Base-by-base conservation (phyloP, 371 early-diverging fungal genomes). In the Mucor mucedo region DNA sequence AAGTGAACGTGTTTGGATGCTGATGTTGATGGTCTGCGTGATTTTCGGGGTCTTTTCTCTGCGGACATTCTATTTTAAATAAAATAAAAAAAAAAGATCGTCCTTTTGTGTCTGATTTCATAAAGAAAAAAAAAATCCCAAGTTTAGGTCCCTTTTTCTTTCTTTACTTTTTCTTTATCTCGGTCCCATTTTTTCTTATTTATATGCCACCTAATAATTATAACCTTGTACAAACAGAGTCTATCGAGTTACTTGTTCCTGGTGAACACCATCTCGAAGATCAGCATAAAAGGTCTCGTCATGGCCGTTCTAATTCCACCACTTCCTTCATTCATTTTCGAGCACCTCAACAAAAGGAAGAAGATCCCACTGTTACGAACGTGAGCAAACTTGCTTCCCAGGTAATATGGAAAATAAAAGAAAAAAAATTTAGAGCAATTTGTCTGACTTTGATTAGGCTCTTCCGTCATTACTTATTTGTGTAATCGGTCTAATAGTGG, bases 401-500 rank as follows among this genome's bases (percentile, higher is more conserved):
- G 40, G 78, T 75, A 66, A 66, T 27, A 11, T 13, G 0, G 35
- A 27, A 40, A 2, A 32, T 27, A 52, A 53, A 48, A 40, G 9
- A 16, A 41, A 41, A 38, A 13, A 52, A 42, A 35, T 30, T n/a
- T n/a, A n/a, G n/a, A n/a, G n/a, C n/a, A n/a, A 45, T 38, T 9
- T n/a, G 1, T 41, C 27, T 40, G 35, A 35, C 41, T 55, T 55
- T 55, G 8, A 9, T 55, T 75, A 93, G 86, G 90, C 91, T 38
- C 70, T 90, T 49, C 91, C 94, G 3, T 91, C 92, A 5, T 69
- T 93, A 14, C 68, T 92, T 28, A 79, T 92, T 32, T 87, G 91
- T 45, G 88, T 91, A 10, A 83, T 84, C 16, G 93, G 94, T 32
- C 75, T 90, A 21, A 85, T 91, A 14, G 71, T 84, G 55, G 91